Percentiles rank a stretch among this genome's conserved stretches.
These are phyloP conservation scores for Sordariomycetes sp. DNA, from an alignment of 2,329 filamentous ascomycete genomes.

Conservation along the genomic window DNA sequence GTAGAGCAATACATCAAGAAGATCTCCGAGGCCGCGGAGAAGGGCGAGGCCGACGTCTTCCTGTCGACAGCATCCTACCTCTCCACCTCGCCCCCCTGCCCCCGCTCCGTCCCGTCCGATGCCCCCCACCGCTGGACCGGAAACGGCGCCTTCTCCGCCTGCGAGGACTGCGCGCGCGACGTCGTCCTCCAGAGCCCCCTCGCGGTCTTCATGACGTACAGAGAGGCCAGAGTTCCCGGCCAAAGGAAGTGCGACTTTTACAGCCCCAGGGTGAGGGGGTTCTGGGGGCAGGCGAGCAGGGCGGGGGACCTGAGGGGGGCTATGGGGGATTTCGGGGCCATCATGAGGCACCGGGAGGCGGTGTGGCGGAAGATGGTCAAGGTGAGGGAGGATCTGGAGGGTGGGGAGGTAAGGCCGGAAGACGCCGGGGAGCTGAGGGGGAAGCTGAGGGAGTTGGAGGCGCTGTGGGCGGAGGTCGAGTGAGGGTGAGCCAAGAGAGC, in stretches of 20 bases:
- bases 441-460: not conserved
- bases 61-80: slow-evolving; percentile 4
- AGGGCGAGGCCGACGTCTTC: slow-evolving; percentile 1
- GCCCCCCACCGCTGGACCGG: not conserved
- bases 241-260: slow-evolving; percentile 1
- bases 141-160: slow-evolving; percentile 3
- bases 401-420: not conserved
- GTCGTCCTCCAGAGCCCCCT: slow-evolving; percentile 1
- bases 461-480: slow-evolving; percentile 3
- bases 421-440: not conserved
- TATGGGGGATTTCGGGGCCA: slow-evolving; percentile 1
- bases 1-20: slow-evolving; percentile 5
- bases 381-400: not conserved
- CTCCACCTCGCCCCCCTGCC: slow-evolving; percentile 1
- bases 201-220: slow-evolving; percentile 4
- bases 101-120: not conserved
- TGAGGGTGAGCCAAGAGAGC: not conserved
- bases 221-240: not conserved
- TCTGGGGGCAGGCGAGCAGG: slow-evolving; percentile 1
- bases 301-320: not conserved
- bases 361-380: slow-evolving; percentile 1
- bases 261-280: slow-evolving; percentile 1
- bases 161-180: slow-evolving; percentile 4
- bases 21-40: slow-evolving; percentile 4
- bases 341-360: slow-evolving; percentile 3